Percentiles rank a stretch among this genome's conserved stretches.
These are phyloP conservation scores for Trichoderma pleuroti DNA, from an alignment of 2,329 filamentous ascomycete genomes.

Conservation along the genomic window DNA sequence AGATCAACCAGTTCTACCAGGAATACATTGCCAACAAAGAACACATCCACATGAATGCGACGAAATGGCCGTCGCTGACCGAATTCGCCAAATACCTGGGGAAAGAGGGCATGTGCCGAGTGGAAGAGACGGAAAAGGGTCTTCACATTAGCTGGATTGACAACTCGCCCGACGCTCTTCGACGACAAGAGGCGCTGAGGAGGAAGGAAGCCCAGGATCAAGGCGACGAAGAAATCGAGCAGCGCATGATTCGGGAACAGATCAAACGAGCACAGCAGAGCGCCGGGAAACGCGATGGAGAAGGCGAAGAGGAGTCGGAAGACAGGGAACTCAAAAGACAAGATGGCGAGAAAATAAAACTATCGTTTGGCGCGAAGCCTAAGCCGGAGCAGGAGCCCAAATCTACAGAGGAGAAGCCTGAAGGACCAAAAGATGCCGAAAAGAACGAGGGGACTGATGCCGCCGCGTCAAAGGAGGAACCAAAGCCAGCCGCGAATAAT, in stretches of 20 bases:
- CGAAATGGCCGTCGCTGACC: slow-evolving; percentile 80
- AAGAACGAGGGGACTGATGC: slow-evolving; percentile 12
- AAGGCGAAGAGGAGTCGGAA: slow-evolving; percentile 40
- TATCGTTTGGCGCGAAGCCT: slow-evolving; percentile 59
- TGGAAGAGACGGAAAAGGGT: slow-evolving; percentile 85
- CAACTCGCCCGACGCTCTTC: slow-evolving; percentile 79
- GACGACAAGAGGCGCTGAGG: slow-evolving; percentile 73
- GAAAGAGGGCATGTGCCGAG: slow-evolving; percentile 79
- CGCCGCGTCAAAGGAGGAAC: slow-evolving; percentile 17
- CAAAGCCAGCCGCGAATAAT: slow-evolving; percentile 31
- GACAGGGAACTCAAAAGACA: slow-evolving; percentile 54
- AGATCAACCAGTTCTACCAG: slow-evolving; percentile 93
- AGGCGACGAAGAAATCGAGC: slow-evolving; percentile 86
- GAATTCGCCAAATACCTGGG: slow-evolving; percentile 88
- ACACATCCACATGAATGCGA: slow-evolving; percentile 92
- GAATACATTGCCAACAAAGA: slow-evolving; percentile 84
- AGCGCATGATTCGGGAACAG: slow-evolving; percentile 77
- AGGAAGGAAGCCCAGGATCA: slow-evolving; percentile 84
- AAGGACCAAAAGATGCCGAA: slow-evolving; percentile 14
- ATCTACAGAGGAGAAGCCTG: neutral
- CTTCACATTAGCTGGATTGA: slow-evolving; percentile 88
- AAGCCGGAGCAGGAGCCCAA: slow-evolving; percentile 19
- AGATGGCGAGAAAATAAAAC: slow-evolving; percentile 72
- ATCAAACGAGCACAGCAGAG: slow-evolving; percentile 67
- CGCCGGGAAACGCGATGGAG: slow-evolving; percentile 40